A percentile compares a stretch with the other conserved stretches of the same genome.
These are phyloP conservation scores for Nelumbo lutea DNA, from an alignment of 164 flowering plant genomes.

Conservation along the genomic window DNA sequence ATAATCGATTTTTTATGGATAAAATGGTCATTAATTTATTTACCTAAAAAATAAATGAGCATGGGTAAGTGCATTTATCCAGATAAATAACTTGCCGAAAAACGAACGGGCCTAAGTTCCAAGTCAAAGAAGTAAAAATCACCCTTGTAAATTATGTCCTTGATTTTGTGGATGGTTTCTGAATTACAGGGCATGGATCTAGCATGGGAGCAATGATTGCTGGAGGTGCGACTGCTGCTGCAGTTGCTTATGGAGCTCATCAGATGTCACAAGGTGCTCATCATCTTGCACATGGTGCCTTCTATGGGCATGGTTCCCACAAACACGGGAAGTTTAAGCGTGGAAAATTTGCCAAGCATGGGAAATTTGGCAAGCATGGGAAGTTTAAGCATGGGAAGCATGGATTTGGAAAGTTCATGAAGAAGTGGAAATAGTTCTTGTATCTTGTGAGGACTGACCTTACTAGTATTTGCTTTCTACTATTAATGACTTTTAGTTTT, in stretches of 20 bases:
- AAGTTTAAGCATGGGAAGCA: constrained; percentile 40
- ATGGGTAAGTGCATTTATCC: no score
- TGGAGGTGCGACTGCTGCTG: constrained; percentile 82
- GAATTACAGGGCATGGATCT: constrained; percentile 36
- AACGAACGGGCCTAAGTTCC: no score
- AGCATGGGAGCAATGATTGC: constrained; percentile 57
- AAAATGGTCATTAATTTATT: no score
- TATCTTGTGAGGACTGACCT: background rate
- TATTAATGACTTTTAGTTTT: background rate
- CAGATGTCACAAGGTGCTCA: constrained; percentile 28
- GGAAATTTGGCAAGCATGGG: constrained; percentile 38
- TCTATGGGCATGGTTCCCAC: constrained; percentile 28
- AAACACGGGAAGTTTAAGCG: constrained; percentile 29
- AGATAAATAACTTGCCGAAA: no score
- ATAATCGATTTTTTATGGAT: no score
- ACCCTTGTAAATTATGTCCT: no score
- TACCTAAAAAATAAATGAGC: no score
- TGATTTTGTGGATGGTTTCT: background rate
- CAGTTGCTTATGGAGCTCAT: constrained; percentile 71
- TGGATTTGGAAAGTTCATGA: constrained; percentile 22
- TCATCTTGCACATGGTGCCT: constrained; percentile 18
- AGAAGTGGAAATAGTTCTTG: constrained; percentile 43
- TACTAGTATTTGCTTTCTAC: background rate
- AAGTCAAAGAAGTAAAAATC: no score
- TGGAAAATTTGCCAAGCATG: constrained; percentile 30